Base-by-base conservation (phyloP, 208 protist species). In the Acanthamoeba sp. region DNA sequence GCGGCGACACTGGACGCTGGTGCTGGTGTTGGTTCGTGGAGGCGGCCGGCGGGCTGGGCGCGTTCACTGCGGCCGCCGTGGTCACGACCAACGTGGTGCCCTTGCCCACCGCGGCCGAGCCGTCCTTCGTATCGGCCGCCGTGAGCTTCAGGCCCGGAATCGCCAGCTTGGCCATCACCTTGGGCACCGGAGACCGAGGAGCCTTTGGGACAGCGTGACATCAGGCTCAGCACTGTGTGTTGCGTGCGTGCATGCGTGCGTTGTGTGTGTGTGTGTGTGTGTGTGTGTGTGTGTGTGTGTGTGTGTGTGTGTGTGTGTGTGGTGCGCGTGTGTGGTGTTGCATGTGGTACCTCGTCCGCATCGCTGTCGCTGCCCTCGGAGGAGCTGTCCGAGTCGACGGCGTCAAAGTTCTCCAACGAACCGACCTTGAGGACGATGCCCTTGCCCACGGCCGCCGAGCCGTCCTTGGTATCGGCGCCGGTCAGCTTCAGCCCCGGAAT, bases 401-500 rank as follows among this genome's bases (percentile, higher is more conserved):
- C 20, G 45, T 48, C 73, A 16, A 62, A 22, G 55, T 62, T 62
- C 55, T 62, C 55, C 55, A 62, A n/a, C 55, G 55, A 62, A 4
- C 55, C 52, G 7, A 62, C 55, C 55, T 62, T 69, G 7, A 69
- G 24, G 29, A 69, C 29, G 27, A 45, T 89, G 34, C 84, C 84
- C 59, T 91, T 91, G 52, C 84, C 84, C 55, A 59, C 42, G 50
- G 50, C 50, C n/a, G 84, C 36, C 18, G 84, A 69, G 50, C 84
- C 84, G 42, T 91, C 84, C 40, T 91, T 91, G 2, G 84, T 91
- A 24, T 91, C 48, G 22, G 84, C 59, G 20, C 38, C 59, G 4
- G 84, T 91, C 52, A 91, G 50, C 50, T 91, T 91, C 36, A 91
- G 50, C 22, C 84, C 84, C 38, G 84, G 84, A 66, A 91, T 91